A percentile compares a stretch with the other conserved stretches of the same genome.
phyloP scores from a whole-genome alignment of 2,329 filamentous ascomycete genomes.

The Fusarium buxicola region DNA sequence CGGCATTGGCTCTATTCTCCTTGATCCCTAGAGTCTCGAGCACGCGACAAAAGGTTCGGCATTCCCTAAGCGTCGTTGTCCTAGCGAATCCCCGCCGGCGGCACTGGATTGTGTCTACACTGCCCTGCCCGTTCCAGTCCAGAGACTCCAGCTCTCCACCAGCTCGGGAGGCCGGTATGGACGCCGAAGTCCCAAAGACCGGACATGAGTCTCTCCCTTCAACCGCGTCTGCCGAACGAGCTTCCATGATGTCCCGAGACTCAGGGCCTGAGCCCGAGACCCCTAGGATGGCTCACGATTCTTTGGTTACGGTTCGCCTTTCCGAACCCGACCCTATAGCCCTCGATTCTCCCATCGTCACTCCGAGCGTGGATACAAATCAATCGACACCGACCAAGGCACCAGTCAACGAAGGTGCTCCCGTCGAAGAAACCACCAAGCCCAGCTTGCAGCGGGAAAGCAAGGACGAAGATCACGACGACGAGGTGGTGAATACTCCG shows the following conservation, averaged over 20 bases:
- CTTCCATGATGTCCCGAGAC: conserved; percentile 43
- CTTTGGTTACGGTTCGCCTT: conserved; percentile 81
- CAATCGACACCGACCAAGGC: conserved; percentile 46
- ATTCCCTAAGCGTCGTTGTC: conserved; percentile 31
- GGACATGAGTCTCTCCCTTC: conserved; percentile 46
- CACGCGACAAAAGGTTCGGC: conserved; percentile 32
- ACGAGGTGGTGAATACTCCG: conserved; percentile 26
- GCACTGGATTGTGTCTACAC: conserved; percentile 46
- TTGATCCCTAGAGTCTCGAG: conserved; percentile 18
- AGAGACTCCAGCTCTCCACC: conserved; percentile 36
- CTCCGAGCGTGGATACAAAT: conserved; percentile 28
- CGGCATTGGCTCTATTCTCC: conserved; percentile 13
- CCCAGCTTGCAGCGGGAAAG: conserved; percentile 10
- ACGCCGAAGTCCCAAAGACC: conserved; percentile 41
- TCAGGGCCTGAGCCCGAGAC: conserved; percentile 46
- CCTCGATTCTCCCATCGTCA: conserved; percentile 50
- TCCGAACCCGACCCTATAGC: conserved; percentile 70
- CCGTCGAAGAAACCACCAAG: conserved; percentile 15
- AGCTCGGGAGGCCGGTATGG: conserved; percentile 44
- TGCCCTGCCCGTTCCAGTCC: conserved; percentile 44
- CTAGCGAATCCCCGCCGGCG: conserved; percentile 36
- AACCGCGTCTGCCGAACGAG: conserved; percentile 33
- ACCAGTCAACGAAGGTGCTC: conserved; percentile 13
- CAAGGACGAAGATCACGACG: conserved; percentile 20
- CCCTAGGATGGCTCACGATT: conserved; percentile 67